These are phyloP conservation scores for Epichloe uncinata DNA, from an alignment of 2,329 filamentous ascomycete species.

Conservation along the genomic window DNA sequence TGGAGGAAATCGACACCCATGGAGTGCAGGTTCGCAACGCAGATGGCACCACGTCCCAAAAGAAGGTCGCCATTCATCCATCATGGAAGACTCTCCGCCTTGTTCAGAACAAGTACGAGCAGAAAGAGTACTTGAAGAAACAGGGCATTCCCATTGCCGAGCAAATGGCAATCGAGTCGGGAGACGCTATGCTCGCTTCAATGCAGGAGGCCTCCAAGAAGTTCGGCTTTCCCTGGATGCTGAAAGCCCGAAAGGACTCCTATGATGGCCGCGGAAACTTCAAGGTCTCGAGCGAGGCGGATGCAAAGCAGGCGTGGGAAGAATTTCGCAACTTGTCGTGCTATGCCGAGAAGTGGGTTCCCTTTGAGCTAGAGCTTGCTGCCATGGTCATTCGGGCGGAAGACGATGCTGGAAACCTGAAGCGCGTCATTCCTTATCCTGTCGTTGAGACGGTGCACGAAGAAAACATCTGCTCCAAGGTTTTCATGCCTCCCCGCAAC, in stretches of 20 bases:
- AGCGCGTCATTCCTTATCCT: slow-evolving; percentile 57
- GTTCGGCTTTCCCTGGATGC: slow-evolving; percentile 77
- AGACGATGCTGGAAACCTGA: slow-evolving; percentile 40
- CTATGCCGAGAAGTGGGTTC: slow-evolving; percentile 82
- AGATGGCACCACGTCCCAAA: slow-evolving; percentile 13
- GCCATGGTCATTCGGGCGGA: slow-evolving; percentile 92
- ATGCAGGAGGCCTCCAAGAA: slow-evolving; percentile 48
- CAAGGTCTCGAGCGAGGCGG: slow-evolving; percentile 30
- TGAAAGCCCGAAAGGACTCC: slow-evolving; percentile 80
- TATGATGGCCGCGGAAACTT: slow-evolving; percentile 77
- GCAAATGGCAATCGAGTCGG: slow-evolving; percentile 48
- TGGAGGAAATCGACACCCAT: slow-evolving; percentile 64
- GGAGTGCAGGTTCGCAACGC: slow-evolving; percentile 38
- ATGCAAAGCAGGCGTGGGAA: slow-evolving; percentile 49
- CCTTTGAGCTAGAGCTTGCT: slow-evolving; percentile 76
- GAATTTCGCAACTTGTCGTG: slow-evolving; percentile 57
- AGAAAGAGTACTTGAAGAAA: slow-evolving; percentile 66
- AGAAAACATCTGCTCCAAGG: slow-evolving; percentile 87
- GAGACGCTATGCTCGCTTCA: slow-evolving; percentile 41
- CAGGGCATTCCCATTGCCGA: slow-evolving; percentile 59
- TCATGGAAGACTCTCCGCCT: slow-evolving; percentile 75
- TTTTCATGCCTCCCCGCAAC: slow-evolving; percentile 69
- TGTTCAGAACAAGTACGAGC: slow-evolving; percentile 87
- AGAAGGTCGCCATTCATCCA: slow-evolving; percentile 55
- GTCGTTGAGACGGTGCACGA: slow-evolving; percentile 92